Evolutionary conservation across 2,329 filamentous ascomycete genomes (phyloP).

Genomic region (Hymenoscyphus linearis): DNA sequence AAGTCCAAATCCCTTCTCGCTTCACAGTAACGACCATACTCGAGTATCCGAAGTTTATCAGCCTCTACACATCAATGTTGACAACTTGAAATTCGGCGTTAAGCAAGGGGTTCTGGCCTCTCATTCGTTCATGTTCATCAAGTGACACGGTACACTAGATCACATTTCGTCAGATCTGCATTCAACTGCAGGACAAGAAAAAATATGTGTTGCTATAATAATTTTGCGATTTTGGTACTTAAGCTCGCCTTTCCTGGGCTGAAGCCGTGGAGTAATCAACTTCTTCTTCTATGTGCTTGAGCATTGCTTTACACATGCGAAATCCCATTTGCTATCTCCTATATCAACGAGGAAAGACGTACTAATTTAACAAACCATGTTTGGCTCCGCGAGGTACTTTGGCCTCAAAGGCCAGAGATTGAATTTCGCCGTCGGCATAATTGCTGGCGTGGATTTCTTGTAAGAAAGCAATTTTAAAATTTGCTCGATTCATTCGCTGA

Average conservation of each 20-base stretch:
- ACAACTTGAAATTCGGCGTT: background rate
- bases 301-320: background rate
- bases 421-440: conserved; percentile 63
- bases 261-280: background rate
- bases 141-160: background rate
- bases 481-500: background rate
- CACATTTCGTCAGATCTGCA: background rate
- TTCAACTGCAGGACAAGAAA: background rate
- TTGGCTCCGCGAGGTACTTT: conserved; percentile 43
- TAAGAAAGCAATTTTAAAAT: conserved; percentile 40
- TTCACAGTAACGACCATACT: background rate
- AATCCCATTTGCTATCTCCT: background rate
- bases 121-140: background rate
- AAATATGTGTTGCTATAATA: background rate
- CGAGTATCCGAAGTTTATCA: too few species aligned
- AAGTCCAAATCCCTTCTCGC: background rate
- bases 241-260: background rate
- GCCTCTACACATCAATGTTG: background rate
- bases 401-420: conserved; percentile 61
- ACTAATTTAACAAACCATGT: conserved; percentile 32
- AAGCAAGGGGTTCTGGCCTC: background rate
- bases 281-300: background rate
- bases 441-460: conserved; percentile 69
- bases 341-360: background rate
- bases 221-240: background rate